phyloP scores from a whole-genome alignment of 2,329 filamentous ascomycete genomes.

The Huntiella savannae region DNA sequence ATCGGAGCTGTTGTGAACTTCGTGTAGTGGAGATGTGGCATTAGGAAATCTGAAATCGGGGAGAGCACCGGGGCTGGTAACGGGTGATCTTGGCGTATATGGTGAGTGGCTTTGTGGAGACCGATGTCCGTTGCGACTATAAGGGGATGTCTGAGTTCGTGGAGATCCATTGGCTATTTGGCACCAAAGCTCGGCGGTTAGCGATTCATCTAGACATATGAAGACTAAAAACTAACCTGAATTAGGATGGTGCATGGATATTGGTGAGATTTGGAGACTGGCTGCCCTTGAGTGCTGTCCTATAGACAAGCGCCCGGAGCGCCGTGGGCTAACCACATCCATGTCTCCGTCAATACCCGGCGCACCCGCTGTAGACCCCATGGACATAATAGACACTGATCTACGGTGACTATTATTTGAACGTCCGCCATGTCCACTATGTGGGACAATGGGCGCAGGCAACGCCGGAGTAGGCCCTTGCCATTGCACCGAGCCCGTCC shows the following conservation, averaged over 20 bases:
- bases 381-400: conserved; percentile 67
- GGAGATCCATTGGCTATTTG: conserved; percentile 22
- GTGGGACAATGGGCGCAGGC: conserved; percentile 12
- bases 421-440: conserved; percentile 17
- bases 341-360: conserved; percentile 25
- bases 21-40: conserved; percentile 23
- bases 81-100: conserved; percentile 22
- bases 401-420: conserved; percentile 34
- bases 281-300: conserved; percentile 57
- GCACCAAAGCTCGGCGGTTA: not conserved
- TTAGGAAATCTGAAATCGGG: conserved; percentile 40
- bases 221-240: conserved; percentile 20
- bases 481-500: conserved; percentile 30
- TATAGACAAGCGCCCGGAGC: conserved; percentile 4
- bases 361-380: conserved; percentile 36
- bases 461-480: conserved; percentile 17
- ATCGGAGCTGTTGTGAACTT: conserved; percentile 16
- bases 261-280: conserved; percentile 52
- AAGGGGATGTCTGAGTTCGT: conserved; percentile 30
- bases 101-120: conserved; percentile 11
- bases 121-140: conserved; percentile 23
- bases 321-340: conserved; percentile 5
- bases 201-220: not conserved
- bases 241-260: conserved; percentile 24
- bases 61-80: conserved; percentile 21